Conservation (phyloP, 1,284 basidiomycete genomes). For the Leccinum subatratum region DNA sequence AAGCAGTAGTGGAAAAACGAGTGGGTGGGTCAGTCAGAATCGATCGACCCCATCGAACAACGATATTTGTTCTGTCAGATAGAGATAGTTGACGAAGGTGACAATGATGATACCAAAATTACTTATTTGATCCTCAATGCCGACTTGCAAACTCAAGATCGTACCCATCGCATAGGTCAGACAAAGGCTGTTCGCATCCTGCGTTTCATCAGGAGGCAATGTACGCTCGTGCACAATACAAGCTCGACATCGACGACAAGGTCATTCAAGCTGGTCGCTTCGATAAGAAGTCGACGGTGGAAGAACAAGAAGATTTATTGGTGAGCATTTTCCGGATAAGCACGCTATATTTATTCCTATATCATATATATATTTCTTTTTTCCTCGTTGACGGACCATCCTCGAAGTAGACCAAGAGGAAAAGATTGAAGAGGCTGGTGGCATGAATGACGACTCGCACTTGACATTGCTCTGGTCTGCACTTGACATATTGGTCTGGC, state of each 20-base stretch:
- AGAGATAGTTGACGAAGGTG: neutral
- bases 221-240: constrained; percentile 89
- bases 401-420: constrained; percentile 87
- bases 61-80: neutral
- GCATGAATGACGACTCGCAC: constrained; percentile 98
- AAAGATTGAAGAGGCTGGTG: constrained; percentile 88
- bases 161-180: constrained; percentile 99
- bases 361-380: neutral
- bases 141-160: constrained; percentile 98
- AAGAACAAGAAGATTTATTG: constrained; percentile 94
- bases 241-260: constrained; percentile 99
- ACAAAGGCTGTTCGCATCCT: constrained; percentile 97
- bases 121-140: constrained; percentile 74
- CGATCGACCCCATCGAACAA: neutral
- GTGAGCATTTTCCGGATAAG: constrained; percentile 43
- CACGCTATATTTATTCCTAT: neutral
- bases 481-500: no score
- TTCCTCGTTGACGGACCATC: constrained; percentile 62
- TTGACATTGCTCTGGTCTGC: no score
- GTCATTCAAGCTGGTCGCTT: constrained; percentile 99
- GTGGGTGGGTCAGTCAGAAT: neutral
- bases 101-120: neutral
- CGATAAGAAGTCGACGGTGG: constrained; percentile 97
- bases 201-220: constrained; percentile 96
- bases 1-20: constrained; percentile 31